Evolutionary conservation across 2,329 filamentous ascomycete genomes (phyloP).

Genomic region (Phialophora macrospora): DNA sequence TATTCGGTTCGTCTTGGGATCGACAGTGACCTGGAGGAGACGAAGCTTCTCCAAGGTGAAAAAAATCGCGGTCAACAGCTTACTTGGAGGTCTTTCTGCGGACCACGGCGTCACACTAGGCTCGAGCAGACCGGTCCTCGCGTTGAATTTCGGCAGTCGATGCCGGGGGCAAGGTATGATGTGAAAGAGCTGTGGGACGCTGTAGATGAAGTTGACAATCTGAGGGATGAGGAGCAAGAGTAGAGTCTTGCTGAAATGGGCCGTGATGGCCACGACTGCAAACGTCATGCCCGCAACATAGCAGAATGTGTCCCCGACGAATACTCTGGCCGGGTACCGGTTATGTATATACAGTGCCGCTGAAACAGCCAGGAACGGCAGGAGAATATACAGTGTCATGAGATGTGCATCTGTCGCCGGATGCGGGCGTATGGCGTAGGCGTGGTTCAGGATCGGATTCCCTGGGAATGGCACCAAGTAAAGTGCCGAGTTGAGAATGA

Average conservation of each 20-base stretch:
- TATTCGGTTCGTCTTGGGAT: slow-evolving; percentile 63
- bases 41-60: slow-evolving; percentile 70
- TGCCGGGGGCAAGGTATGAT: slow-evolving; percentile 91
- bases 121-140: slow-evolving; percentile 80
- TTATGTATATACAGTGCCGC: slow-evolving; percentile 86
- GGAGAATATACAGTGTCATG: slow-evolving; percentile 91
- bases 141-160: slow-evolving; percentile 86
- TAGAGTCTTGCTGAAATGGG: slow-evolving; percentile 97
- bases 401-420: slow-evolving; percentile 94
- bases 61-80: slow-evolving; percentile 66
- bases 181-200: slow-evolving; percentile 85
- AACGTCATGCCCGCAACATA: slow-evolving; percentile 99
- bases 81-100: slow-evolving; percentile 67
- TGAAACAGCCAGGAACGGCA: slow-evolving; percentile 93
- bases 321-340: slow-evolving; percentile 93
- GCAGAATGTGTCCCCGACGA: slow-evolving; percentile 98
- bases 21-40: slow-evolving; percentile 70
- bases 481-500: slow-evolving; percentile 83
- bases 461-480: slow-evolving; percentile 70
- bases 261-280: slow-evolving; percentile 92
- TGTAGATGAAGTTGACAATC: slow-evolving; percentile 96
- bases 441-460: slow-evolving; percentile 38
- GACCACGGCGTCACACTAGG: slow-evolving; percentile 81
- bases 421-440: slow-evolving; percentile 74
- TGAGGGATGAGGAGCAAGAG: slow-evolving; percentile 89